Conservation (phyloP, 202 grass and related monocot species). For the Musa balbisiana region DNA sequence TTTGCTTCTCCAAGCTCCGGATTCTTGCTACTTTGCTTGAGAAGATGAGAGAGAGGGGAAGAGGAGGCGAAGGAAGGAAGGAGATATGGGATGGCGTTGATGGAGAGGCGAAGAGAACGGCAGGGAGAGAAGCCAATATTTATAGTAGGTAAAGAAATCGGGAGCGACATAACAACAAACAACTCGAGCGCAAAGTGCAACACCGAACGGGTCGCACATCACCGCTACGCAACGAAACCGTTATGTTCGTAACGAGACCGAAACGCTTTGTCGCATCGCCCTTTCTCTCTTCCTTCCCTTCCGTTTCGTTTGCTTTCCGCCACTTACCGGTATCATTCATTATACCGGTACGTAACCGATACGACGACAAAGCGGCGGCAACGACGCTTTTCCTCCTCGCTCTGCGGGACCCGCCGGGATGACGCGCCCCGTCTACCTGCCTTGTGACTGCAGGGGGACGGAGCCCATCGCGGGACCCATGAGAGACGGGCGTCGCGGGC, state of each 20-base stretch:
- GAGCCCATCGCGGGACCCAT: not conserved
- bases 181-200: not conserved
- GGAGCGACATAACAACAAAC: not conserved
- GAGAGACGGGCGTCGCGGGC: not conserved
- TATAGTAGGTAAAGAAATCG: not conserved
- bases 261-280: not conserved
- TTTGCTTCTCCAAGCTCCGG: not conserved
- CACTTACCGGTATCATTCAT: not conserved
- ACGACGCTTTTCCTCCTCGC: not conserved
- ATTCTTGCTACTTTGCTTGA: not conserved
- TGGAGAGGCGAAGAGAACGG: not conserved
- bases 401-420: not conserved
- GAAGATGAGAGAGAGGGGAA: not conserved
- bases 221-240: slow-evolving; percentile 1
- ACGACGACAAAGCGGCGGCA: not conserved
- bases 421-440: not conserved
- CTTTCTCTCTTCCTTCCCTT: no score
- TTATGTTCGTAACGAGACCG: not conserved
- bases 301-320: not conserved
- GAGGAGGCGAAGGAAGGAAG: not conserved
- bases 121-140: not conserved
- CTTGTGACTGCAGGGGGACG: not conserved
- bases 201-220: not conserved
- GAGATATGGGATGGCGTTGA: not conserved
- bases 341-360: not conserved